Evolutionary conservation across 1,284 basidiomycete species (phyloP), one percentile per base, ranked within the genome.

Genomic region (Fistulinella cinereoalba): DNA sequence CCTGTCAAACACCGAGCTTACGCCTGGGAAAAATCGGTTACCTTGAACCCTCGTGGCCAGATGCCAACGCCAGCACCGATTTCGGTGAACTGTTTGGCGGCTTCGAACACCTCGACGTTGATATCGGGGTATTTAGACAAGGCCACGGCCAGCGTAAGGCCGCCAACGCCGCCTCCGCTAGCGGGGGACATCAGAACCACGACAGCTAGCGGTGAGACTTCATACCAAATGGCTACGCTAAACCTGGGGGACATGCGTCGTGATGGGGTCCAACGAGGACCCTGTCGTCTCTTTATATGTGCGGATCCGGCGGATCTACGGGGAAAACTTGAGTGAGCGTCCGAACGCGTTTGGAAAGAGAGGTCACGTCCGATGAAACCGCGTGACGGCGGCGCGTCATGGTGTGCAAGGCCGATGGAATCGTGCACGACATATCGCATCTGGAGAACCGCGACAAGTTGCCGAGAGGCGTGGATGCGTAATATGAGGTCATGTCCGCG

Each of bases 51-150:
- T 65, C 78, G 70, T 31, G 71, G 67, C 56, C 72, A 80, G n/a
- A 83, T 55, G 1, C 75, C 77, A 36, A 83, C 68, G 8, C 81
- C 80, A 16, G 79, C 79, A n/a, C 80, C 80, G 19, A 79, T 43
- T 56, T 79, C 76, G 19, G 69, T 60, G 31, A 80, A 71, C 43
- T 72, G 59, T 25, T 58, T 56, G 19, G 76, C 71, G 9, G 67
- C 69, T 61, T 83, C 80, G 51, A 75, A 83, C 33, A 83, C 57
- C 46, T 75, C 71, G 32, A 81, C 68, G 18, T 75, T 70, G 29
- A 81, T 75, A 47, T 79, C 69, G 1, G 71, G 68, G 56, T 74
- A 76, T 53, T 63, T 70, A 11, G 74, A 71, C 42, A 81, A 56
- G 15, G 75, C 75, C 15, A 77, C 68, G 56, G 68, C 61, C 28